phyloP scores from a whole-genome alignment of 495 filamentous ascomycete genomes.

The Articulospora tetracladia region DNA sequence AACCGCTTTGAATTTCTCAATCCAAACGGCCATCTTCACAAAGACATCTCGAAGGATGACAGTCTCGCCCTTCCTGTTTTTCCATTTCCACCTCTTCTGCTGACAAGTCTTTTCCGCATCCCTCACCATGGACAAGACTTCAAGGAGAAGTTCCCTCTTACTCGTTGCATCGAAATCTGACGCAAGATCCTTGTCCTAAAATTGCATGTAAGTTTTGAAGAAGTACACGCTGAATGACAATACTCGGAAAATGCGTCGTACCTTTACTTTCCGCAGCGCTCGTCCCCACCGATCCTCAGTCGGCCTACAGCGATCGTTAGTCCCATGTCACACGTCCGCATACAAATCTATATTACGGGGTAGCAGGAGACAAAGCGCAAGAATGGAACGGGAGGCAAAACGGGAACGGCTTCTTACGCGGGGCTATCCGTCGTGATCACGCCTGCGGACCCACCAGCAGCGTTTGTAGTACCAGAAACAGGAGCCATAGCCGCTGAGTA shows the following conservation, averaged over 20 bases:
- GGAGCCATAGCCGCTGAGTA: no score
- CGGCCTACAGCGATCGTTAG: neutral
- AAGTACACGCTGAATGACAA: no score
- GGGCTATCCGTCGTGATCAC: no score
- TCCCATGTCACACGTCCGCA: neutral
- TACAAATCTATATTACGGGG: neutral
- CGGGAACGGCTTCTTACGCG: no score
- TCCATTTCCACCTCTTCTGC: slow-evolving; percentile 20
- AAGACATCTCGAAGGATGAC: slow-evolving; percentile 34
- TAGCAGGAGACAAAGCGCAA: neutral
- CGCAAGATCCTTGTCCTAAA: no score
- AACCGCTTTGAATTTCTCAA: slow-evolving; percentile 36
- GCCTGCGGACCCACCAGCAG: no score
- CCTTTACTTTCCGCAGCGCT: neutral
- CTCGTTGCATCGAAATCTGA: neutral
- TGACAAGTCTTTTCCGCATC: neutral
- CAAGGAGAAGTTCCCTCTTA: neutral
- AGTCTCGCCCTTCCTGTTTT: slow-evolving; percentile 23
- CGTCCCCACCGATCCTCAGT: neutral
- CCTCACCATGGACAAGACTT: neutral
- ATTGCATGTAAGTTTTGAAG: no score
- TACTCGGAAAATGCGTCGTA: no score
- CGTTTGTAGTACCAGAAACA: no score
- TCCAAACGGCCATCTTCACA: slow-evolving; percentile 34
- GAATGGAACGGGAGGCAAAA: no score